Percentiles rank a stretch among this genome's conserved stretches.
Conservation (phyloP, 2,329 filamentous ascomycete species). For the Verticillium longisporum region DNA sequence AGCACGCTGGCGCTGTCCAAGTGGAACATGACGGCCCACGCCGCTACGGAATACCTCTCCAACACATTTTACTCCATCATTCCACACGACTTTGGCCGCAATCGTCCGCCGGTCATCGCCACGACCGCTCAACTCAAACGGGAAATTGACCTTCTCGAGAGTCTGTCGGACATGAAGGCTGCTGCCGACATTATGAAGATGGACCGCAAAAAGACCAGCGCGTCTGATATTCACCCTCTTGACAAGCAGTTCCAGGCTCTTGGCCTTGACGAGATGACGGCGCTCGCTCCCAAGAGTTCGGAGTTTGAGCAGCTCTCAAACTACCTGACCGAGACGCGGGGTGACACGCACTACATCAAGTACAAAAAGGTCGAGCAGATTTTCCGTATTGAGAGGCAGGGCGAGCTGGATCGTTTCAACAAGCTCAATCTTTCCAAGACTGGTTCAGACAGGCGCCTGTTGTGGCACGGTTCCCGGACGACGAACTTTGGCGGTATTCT, state of each 20-base stretch:
- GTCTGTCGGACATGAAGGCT: slow-evolving; percentile 78
- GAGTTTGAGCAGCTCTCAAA: slow-evolving; percentile 61
- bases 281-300: slow-evolving; percentile 46
- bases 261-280: slow-evolving; percentile 69
- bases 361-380: slow-evolving; percentile 63
- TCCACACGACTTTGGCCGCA: slow-evolving; percentile 73
- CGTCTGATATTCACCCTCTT: slow-evolving; percentile 53
- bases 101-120: slow-evolving; percentile 62
- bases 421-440: slow-evolving; percentile 44
- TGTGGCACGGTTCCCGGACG: slow-evolving; percentile 81
- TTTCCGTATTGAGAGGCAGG: slow-evolving; percentile 73
- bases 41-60: slow-evolving; percentile 56
- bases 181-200: slow-evolving; percentile 70
- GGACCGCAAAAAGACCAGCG: slow-evolving; percentile 32
- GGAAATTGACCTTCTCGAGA: slow-evolving; percentile 75
- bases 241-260: slow-evolving; percentile 69
- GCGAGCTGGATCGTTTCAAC: slow-evolving; percentile 64
- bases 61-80: slow-evolving; percentile 78
- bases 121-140: slow-evolving; percentile 53
- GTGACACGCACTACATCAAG: slow-evolving; percentile 54
- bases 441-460: slow-evolving; percentile 62
- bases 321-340: slow-evolving; percentile 64
- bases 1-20: slow-evolving; percentile 34
- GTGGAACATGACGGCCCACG: slow-evolving; percentile 28
- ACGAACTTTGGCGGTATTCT: slow-evolving; percentile 88